Evolutionary conservation across 1,139 yeast genomes (phyloP), one percentile per base, ranked within the genome.

Genomic region (Yamadazyma trypodendri): DNA sequence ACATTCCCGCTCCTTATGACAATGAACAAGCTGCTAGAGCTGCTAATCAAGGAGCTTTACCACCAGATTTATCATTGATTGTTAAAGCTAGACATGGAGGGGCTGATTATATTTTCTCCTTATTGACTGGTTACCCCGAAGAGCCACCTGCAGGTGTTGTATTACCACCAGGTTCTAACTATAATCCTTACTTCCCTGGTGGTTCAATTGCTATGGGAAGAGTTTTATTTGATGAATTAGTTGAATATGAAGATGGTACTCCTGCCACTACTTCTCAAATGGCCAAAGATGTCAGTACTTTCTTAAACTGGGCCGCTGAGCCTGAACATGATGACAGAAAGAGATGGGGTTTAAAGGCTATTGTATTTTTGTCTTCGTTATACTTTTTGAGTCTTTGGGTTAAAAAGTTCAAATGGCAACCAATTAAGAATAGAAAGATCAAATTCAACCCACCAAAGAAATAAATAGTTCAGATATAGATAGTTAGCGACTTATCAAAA

Each of bases 111-210:
- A 85, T 92, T 66, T 92, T 92, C 68, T 70, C 97, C 28, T 74
- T 94, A 62, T 83, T 92, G 69, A 92, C 98, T 48, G 98, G 99
- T 61, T 92, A 92, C 76, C 97, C 97, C 56, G 98, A 92, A 39
- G 97, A 92, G 46, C 85, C 96, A 42, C 99, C 99, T 51, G 97
- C 97, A 30, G 99, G 99, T 74, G 96, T 88, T 47, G 77, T 68
- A 37, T 77, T 92, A 59, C 94, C 97, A 44, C 85, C 87, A 46
- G 98, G 97, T 49, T 68, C 95, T 49, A 92, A 90, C 81, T 94
- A 92, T 75, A 94, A 94, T 79, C 98, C 98, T 61, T 92, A 92
- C 78, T 92, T 92, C 96, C 97, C 99, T 61, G 97, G 97, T 72
- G 97, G 98, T 52, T 77, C 97, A 35, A 90, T 92, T 75, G 97